Conservation (phyloP, 495 filamentous ascomycete species). For the Jackrogersella multiformis region DNA sequence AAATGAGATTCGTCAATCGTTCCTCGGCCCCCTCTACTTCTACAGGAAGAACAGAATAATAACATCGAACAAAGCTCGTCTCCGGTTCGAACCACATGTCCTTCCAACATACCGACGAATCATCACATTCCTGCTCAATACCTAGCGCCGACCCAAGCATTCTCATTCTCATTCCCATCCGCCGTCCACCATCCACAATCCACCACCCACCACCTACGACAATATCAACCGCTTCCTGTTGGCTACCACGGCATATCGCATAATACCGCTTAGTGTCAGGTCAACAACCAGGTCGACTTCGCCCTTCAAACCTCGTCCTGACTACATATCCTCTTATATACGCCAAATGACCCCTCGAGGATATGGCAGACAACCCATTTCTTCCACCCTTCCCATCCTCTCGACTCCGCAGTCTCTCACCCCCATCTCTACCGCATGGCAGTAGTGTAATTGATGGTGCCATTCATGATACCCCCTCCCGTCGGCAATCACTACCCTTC, state of each 20-base stretch:
- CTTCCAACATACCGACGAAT: conserved; percentile 27
- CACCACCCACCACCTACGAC: conserved; percentile 15
- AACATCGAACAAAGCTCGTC: conserved; percentile 17
- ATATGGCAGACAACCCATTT: conserved; percentile 32
- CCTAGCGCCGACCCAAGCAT: conserved; percentile 18
- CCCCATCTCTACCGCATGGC: not conserved
- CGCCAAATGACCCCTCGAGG: conserved; percentile 4
- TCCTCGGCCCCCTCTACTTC: not conserved
- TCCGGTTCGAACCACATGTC: conserved; percentile 39
- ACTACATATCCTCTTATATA: conserved; percentile 20
- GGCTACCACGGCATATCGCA: conserved; percentile 31
- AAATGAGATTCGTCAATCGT: conserved; percentile 6
- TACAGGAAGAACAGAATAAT: conserved; percentile 15
- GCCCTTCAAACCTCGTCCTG: conserved; percentile 8
- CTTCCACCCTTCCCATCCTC: conserved; percentile 8
- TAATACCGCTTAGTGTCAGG: conserved; percentile 18
- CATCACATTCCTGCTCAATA: conserved; percentile 10
- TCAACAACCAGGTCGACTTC: conserved; percentile 7
- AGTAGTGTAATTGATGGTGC: not conserved
- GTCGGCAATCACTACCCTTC: conserved; percentile 46
- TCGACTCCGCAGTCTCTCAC: conserved; percentile 20
- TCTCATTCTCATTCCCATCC: conserved; percentile 16
- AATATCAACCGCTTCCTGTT: conserved; percentile 29
- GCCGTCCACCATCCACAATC: conserved; percentile 16
- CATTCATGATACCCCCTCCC: conserved; percentile 8